Base-by-base conservation (phyloP, 345 rosid species). In the Citrus cavaleriei region DNA sequence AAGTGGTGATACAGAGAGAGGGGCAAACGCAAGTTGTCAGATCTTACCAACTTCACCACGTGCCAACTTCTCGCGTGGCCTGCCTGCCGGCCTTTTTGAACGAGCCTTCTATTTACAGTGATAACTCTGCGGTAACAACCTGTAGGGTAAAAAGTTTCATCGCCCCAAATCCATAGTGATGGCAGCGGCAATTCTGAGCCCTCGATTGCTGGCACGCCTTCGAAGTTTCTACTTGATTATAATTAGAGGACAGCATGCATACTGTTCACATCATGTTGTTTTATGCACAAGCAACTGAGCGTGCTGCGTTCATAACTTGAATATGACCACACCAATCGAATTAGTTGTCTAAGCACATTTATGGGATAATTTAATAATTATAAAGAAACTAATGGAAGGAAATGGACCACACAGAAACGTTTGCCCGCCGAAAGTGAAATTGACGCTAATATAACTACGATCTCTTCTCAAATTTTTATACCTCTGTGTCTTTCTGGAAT, bases 11-110 rank as follows among this genome's bases (percentile, higher is more conserved):
- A 18, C 35, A 12, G 30, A n/a, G 49, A 22, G 32, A n/a, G 30
- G 46, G 51, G 51, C 16, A 42, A 42, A 42, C 3, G 51, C 57
- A 54, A 37, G 25, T 0, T 37, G 81, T 72, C 80, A 37, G 73
- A 61, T 63, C 58, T 69, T 35, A 8, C 82, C 37, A 84, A 78
- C 84, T 65, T 22, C 0, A 78, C 65, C 84, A 86, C 85, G 80
- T 86, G 87, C 89, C 80, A 27, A 28, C n/a, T 46, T 69, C 58
- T 79, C 78, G 75, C 75, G 72, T 76, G 83, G 76, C 59, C 35
- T 10, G 46, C 12, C 46, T 0, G 46, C 46, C 38, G 0, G 46
- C 13, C 46, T 18, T 7, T 12, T 19, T 62, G 30, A 27, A 22
- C 12, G 12, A 2, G 25, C 40, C 4, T 1, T 28, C 1, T 10